Evolutionary conservation across 768 basidiomycete species (phyloP).

Genomic region (Auricularia sp.): DNA sequence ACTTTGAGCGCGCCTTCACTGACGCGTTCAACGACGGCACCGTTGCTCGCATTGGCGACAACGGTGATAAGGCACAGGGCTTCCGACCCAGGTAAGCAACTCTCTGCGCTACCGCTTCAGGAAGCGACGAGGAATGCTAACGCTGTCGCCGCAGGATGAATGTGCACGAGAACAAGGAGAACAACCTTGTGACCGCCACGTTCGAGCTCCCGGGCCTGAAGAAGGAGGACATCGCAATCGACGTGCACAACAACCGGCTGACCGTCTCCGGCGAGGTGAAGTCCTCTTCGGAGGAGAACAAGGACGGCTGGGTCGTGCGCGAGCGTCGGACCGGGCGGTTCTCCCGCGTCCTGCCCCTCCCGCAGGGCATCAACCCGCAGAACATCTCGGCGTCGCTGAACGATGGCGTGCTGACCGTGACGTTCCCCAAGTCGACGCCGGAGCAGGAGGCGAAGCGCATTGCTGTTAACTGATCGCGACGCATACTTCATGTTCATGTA

Average conservation of each 20-base stretch:
- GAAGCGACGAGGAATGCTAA: no score
- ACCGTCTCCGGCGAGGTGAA: conserved; percentile 38
- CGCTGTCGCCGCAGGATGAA: not conserved
- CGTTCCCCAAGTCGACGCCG: conserved; percentile 36
- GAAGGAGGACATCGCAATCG: conserved; percentile 24
- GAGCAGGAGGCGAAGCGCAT: conserved; percentile 39
- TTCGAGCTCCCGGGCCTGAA: conserved; percentile 50
- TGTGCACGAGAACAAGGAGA: conserved; percentile 38
- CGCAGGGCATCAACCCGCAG: conserved; percentile 24
- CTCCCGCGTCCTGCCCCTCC: not conserved
- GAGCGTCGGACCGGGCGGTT: conserved; percentile 36
- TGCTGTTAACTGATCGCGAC: conserved; percentile 12
- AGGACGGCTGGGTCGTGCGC: conserved; percentile 30
- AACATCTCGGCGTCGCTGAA: conserved; percentile 40
- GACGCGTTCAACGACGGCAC: no score
- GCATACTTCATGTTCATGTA: not conserved
- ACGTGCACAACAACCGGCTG: conserved; percentile 37
- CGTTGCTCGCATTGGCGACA: no score
- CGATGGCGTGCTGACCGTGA: conserved; percentile 36
- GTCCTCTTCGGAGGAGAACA: conserved; percentile 18
- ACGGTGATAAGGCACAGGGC: no score
- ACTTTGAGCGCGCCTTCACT: no score
- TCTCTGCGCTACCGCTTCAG: no score
- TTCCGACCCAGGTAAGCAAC: no score
- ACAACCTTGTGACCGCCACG: conserved; percentile 37